A percentile compares a stretch with the other conserved stretches of the same genome.
Evolutionary conservation across 805 yeast genomes (phyloP).

Genomic region (Hanseniaspora jakobsenii): DNA sequence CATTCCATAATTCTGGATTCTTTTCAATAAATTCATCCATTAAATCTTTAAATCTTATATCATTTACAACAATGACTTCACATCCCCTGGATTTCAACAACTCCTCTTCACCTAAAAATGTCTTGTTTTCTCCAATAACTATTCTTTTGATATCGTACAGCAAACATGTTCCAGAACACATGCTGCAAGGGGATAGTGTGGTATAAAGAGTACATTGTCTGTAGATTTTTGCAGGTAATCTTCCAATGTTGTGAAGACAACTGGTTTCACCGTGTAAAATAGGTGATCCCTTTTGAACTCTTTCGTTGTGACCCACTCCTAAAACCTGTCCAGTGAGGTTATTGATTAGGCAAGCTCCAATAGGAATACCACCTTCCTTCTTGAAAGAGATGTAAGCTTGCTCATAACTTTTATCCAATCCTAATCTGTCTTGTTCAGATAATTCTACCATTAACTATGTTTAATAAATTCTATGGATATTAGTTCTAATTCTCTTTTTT

Average conservation of each 20-base stretch:
- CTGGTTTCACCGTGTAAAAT: constrained; percentile 88
- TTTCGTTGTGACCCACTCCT: constrained; percentile 82
- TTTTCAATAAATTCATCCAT: constrained; percentile 71
- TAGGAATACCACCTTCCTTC: constrained; percentile 84
- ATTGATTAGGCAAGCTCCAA: constrained; percentile 35
- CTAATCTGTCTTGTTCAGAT: constrained; percentile 51
- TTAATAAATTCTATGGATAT: too few relatives aligned
- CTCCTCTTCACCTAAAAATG: constrained; percentile 74
- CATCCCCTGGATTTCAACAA: constrained; percentile 56
- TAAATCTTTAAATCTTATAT: constrained; percentile 50
- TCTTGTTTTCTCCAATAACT: constrained; percentile 80
- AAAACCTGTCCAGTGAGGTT: constrained; percentile 62
- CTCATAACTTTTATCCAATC: constrained; percentile 57
- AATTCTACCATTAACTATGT: neutral
- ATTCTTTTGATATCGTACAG: constrained; percentile 80
- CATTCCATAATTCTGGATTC: constrained; percentile 68
- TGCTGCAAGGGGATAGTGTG: constrained; percentile 81
- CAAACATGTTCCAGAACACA: constrained; percentile 90
- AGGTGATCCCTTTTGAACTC: constrained; percentile 75
- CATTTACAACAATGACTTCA: constrained; percentile 52
- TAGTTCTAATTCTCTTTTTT: too few relatives aligned
- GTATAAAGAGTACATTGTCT: constrained; percentile 84
- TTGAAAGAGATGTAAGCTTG: constrained; percentile 53
- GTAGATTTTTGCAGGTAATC: constrained; percentile 68
- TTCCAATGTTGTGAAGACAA: constrained; percentile 80